Conservation (phyloP, 768 basidiomycete species). For the Tylopilus cervinicoccineus region DNA sequence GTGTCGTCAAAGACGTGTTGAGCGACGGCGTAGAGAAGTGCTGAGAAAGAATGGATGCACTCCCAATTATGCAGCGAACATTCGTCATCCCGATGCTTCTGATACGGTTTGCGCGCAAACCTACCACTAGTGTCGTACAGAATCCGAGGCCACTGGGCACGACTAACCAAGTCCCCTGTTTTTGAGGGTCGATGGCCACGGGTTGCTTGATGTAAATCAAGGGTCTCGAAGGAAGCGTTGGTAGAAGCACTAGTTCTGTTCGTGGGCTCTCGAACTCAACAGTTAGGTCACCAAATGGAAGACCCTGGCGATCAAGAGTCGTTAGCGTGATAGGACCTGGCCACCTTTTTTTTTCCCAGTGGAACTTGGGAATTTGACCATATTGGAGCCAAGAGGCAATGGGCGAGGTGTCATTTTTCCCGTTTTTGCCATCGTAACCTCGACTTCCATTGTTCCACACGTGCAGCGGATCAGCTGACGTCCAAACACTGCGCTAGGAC, state of each 20-base stretch:
- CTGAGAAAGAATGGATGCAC: constrained; percentile 25
- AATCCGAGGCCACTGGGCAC: constrained; percentile 10
- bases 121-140: constrained; percentile 3
- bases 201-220: constrained; percentile 16
- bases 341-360: constrained; percentile 21
- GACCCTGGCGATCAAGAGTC: constrained; percentile 26
- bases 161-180: constrained; percentile 10
- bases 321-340: constrained; percentile 19
- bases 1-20: constrained; percentile 8
- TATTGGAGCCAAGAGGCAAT: constrained; percentile 18
- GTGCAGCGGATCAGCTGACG: constrained; percentile 26
- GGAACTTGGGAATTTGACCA: constrained; percentile 21
- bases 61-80: constrained; percentile 13
- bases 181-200: constrained; percentile 16
- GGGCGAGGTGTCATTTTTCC: constrained; percentile 15
- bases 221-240: constrained; percentile 14
- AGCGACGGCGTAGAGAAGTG: constrained; percentile 27
- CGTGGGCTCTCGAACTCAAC: constrained; percentile 19
- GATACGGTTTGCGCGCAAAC: constrained; percentile 13
- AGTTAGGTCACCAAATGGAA: constrained; percentile 28
- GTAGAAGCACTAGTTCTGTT: constrained; percentile 2
- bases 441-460: constrained; percentile 32
- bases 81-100: constrained; percentile 22
- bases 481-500: constrained; percentile 18
- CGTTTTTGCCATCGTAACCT: constrained; percentile 24